Evolutionary conservation across 768 basidiomycete species (phyloP), one percentile per base, ranked within the genome.

Genomic region (Tylopilus subfusipes): DNA sequence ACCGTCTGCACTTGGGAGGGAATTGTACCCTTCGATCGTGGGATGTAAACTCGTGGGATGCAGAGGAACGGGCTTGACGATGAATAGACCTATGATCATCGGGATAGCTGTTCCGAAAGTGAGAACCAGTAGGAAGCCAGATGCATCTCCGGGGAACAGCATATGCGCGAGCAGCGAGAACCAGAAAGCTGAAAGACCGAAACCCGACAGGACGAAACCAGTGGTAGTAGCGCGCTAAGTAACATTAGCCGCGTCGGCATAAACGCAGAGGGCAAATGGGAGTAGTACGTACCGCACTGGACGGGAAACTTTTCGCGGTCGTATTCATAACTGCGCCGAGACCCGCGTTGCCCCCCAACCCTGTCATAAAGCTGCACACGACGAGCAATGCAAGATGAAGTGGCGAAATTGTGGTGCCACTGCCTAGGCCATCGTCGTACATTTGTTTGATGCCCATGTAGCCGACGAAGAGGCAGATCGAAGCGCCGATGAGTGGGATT

Each of bases 111-210:
- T 93, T 2, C 93, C 93, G 3, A 92, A 57, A 0, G 86, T 81
- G 6, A 97, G 81, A 5, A 92, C 71, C 0, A 88, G 76, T 1
- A 98, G 71, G 63, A 96, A 88, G 2, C 83, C 79, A 1, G 86
- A 87, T 0, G 88, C 90, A 62, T 93, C 78, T 0, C 90, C 92
- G 0, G 88, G 84, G 63, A 84, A 95, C 40, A 85, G 67, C 0
- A 80, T 63, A 52, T 86, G 85, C 0, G 91, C 84, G 34, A 95
- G 72, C 1, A 84, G 79, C 13, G 90, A 89, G 72, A 95, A 97
- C 57, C 90, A 76, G 75, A 96, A 96, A 0, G 94, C 94, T 0
- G 91, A 93, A 16, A 98, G 81, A 0, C 94, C 93, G 58, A 91
- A 93, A 30, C 91, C 93, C 0, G 91, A 90, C 19, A 93, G 71